Conservation (phyloP, 2,329 filamentous ascomycete species). For the Monilinia aucupariae region DNA sequence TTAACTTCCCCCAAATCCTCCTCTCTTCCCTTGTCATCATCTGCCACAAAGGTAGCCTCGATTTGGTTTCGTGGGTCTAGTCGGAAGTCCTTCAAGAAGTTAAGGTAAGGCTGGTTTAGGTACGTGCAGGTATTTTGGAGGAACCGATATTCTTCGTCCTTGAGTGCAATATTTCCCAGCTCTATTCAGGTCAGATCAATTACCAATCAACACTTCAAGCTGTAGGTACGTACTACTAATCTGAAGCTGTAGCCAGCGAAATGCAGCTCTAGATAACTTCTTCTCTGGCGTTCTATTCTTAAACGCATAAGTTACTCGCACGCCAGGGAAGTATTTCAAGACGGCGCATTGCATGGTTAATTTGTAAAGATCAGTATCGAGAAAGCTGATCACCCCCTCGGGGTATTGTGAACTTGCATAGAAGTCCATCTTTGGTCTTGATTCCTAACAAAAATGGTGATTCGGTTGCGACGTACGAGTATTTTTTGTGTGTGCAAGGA, state of each 20-base stretch:
- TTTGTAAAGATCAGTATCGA: constrained; percentile 81
- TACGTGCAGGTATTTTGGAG: constrained; percentile 76
- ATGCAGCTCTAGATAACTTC: constrained; percentile 78
- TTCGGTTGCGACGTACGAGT: constrained; percentile 39
- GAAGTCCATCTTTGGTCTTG: constrained; percentile 61
- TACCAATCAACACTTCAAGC: not conserved
- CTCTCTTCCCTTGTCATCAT: constrained; percentile 54
- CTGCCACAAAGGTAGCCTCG: constrained; percentile 49
- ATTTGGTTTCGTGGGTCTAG: constrained; percentile 79
- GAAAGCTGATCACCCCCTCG: constrained; percentile 74
- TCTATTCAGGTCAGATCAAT: constrained; percentile 45
- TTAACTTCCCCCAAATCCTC: constrained; percentile 68
- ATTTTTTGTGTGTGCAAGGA: constrained; percentile 34
- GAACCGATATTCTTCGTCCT: constrained; percentile 73
- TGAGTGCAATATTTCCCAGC: constrained; percentile 74
- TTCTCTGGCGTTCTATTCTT: constrained; percentile 94
- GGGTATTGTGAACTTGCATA: constrained; percentile 62
- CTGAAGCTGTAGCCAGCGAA: constrained; percentile 78
- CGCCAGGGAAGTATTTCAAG: constrained; percentile 80
- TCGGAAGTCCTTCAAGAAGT: constrained; percentile 75
- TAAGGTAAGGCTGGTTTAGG: constrained; percentile 69
- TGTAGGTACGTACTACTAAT: constrained; percentile 58
- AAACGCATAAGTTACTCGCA: constrained; percentile 83
- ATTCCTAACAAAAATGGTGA: constrained; percentile 28
- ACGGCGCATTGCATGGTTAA: constrained; percentile 98